These are phyloP conservation scores for Lentithecium fluviatile DNA, from an alignment of 495 filamentous ascomycete species.

Conservation along the genomic window DNA sequence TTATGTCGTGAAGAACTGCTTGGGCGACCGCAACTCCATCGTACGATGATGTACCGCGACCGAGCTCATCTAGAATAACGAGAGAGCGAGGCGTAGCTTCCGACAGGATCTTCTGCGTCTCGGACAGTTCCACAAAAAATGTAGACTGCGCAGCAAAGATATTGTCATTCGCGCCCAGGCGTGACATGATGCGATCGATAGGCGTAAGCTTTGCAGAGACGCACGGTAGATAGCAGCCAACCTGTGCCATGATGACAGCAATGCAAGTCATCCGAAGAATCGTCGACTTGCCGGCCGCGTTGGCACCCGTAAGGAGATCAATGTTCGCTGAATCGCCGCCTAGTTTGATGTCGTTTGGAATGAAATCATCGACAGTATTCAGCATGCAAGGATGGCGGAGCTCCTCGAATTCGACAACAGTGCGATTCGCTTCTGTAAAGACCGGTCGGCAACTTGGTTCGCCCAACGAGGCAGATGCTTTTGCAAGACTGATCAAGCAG, in stretches of 20 bases:
- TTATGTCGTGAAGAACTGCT: conserved; percentile 91
- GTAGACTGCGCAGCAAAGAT: conserved; percentile 98
- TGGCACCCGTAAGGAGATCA: conserved; percentile 90
- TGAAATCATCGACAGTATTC: conserved; percentile 86
- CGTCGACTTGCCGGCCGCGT: conserved; percentile 98
- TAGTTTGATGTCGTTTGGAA: conserved; percentile 90
- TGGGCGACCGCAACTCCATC: conserved; percentile 97
- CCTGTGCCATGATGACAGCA: conserved; percentile 97
- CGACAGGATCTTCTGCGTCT: conserved; percentile 96
- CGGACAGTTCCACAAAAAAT: conserved; percentile 96
- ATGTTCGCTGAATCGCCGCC: conserved; percentile 79
- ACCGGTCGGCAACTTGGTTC: conserved; percentile 82
- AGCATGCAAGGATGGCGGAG: conserved; percentile 94
- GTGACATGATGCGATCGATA: conserved; percentile 97
- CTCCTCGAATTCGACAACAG: conserved; percentile 84
- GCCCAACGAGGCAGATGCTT: conserved; percentile 78
- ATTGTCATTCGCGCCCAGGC: conserved; percentile 96
- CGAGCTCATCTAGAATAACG: conserved; percentile 96
- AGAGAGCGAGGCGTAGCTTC: conserved; percentile 93
- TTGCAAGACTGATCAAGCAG: conserved; percentile 89
- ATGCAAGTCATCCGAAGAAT: conserved; percentile 95
- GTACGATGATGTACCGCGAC: conserved; percentile 89
- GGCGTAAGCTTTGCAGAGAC: conserved; percentile 82
- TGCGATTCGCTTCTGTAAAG: conserved; percentile 80
- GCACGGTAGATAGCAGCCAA: conserved; percentile 90